Percentiles rank a stretch among this genome's conserved stretches.
Evolutionary conservation across 2,329 filamentous ascomycete species (phyloP).

Genomic region (Fusarium sp.): DNA sequence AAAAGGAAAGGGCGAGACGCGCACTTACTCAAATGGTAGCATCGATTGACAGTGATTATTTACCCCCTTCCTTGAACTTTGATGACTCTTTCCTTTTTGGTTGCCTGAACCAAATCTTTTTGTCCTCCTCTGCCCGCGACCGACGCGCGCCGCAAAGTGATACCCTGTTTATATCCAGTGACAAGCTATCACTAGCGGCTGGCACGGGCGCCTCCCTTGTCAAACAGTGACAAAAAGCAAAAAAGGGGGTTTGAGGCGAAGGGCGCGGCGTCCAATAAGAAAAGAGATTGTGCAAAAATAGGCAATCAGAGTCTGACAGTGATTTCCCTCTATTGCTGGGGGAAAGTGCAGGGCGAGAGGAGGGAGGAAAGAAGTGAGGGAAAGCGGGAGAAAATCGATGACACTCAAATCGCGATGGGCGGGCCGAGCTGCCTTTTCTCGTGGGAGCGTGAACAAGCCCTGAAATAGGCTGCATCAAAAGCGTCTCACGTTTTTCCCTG

Average conservation of each 20-base stretch:
- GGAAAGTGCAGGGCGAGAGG: neutral
- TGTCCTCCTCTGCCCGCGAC: slow-evolving; percentile 30
- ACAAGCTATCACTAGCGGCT: slow-evolving; percentile 43
- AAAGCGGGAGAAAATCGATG: slow-evolving; percentile 32
- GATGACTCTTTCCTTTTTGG: slow-evolving; percentile 34
- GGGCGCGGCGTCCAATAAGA: slow-evolving; percentile 20
- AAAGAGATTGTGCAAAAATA: slow-evolving; percentile 24
- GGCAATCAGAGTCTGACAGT: slow-evolving; percentile 23
- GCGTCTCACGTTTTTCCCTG: slow-evolving; percentile 23
- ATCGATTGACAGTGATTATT: slow-evolving; percentile 29
- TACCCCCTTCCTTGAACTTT: neutral
- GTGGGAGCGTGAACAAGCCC: slow-evolving; percentile 30
- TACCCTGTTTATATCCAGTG: slow-evolving; percentile 43
- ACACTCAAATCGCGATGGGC: slow-evolving; percentile 33
- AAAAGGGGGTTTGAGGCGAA: slow-evolving; percentile 35
- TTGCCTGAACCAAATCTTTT: slow-evolving; percentile 32
- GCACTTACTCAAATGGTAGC: slow-evolving; percentile 47
- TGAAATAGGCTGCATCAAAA: slow-evolving; percentile 17
- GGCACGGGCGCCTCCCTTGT: slow-evolving; percentile 44
- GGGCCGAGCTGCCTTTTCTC: slow-evolving; percentile 26
- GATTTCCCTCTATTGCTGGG: neutral
- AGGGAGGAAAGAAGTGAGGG: neutral
- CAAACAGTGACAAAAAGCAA: slow-evolving; percentile 31
- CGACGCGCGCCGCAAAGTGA: slow-evolving; percentile 41
- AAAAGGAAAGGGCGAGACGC: neutral